Percentiles rank a stretch among this genome's conserved stretches.
Conservation (phyloP, 345 rosid species). For the Corchorus capsularis region DNA sequence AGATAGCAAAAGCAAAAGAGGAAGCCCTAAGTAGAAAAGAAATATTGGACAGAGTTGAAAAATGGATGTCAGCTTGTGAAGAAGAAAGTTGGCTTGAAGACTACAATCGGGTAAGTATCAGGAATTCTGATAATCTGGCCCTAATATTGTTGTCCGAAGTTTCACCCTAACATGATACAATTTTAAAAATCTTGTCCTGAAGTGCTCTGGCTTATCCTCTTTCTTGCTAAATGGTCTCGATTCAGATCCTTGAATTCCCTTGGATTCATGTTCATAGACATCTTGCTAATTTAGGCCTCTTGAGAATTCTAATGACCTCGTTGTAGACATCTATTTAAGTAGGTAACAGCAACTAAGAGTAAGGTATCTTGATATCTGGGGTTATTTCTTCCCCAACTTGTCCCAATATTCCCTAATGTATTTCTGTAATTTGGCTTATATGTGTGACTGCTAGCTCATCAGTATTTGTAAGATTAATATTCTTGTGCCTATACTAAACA, state of each 20-base stretch:
- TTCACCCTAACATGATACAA: constrained; percentile 1
- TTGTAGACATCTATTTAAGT: too few species aligned
- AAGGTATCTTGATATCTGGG: too few species aligned
- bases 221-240: background rate
- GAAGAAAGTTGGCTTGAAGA: constrained; percentile 99
- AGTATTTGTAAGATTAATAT: background rate
- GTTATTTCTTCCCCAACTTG: background rate
- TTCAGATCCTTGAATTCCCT: background rate
- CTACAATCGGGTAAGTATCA: constrained; percentile 69
- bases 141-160: background rate
- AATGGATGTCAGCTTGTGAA: constrained; percentile 99
- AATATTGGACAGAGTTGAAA: constrained; percentile 94
- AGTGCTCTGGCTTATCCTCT: background rate
- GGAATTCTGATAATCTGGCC: background rate
- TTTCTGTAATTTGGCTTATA: too few species aligned
- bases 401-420: background rate
- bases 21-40: constrained; percentile 93
- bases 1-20: constrained; percentile 86
- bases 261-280: too few species aligned
- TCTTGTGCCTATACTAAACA: background rate
- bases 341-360: too few species aligned
- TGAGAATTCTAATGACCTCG: too few species aligned
- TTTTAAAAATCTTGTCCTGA: constrained; percentile 2
- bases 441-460: background rate
- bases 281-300: too few species aligned